Evolutionary conservation across 805 yeast species (phyloP).

Genomic region (Nakazawaea siamensis): DNA sequence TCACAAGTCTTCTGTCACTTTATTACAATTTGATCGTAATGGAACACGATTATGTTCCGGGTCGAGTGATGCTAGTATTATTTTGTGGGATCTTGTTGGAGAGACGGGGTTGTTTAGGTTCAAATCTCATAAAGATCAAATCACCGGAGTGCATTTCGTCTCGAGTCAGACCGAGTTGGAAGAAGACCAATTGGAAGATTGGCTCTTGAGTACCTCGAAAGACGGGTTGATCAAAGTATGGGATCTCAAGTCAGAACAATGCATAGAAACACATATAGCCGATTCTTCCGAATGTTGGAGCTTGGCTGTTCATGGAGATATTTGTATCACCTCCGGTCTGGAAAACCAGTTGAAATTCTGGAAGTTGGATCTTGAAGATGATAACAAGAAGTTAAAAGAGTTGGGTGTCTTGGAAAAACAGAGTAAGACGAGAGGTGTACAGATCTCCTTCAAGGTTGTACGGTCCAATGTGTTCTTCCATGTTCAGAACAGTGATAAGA

Average conservation of each 20-base stretch:
- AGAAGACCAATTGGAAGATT: conserved; percentile 55
- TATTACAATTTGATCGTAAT: conserved; percentile 60
- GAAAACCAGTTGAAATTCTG: conserved; percentile 82
- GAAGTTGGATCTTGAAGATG: conserved; percentile 50
- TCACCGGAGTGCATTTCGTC: conserved; percentile 64
- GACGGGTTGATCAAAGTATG: conserved; percentile 91
- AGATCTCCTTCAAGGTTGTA: conserved; percentile 40
- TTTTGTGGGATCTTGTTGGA: conserved; percentile 91
- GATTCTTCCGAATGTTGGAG: conserved; percentile 94
- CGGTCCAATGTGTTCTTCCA: conserved; percentile 43
- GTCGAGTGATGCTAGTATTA: conserved; percentile 72
- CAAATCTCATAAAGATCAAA: conserved; percentile 82
- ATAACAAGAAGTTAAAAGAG: conserved; percentile 45
- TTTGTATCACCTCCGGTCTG: conserved; percentile 66
- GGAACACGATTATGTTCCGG: conserved; percentile 89
- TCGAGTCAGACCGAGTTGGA: conserved; percentile 19
- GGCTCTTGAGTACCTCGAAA: conserved; percentile 69
- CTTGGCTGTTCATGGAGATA: conserved; percentile 38
- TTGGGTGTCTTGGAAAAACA: conserved; percentile 67
- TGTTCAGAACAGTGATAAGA: conserved; percentile 73
- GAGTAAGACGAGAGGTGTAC: conserved; percentile 64
- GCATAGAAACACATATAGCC: conserved; percentile 91
- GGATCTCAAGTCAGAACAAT: conserved; percentile 86
- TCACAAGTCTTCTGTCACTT: conserved; percentile 76
- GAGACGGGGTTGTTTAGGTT: conserved; percentile 85